Percentiles rank a stretch among this genome's conserved stretches.
phyloP scores from a whole-genome alignment of 1,139 yeast genomes.

The Saccharomycopsis crataegensis region DNA sequence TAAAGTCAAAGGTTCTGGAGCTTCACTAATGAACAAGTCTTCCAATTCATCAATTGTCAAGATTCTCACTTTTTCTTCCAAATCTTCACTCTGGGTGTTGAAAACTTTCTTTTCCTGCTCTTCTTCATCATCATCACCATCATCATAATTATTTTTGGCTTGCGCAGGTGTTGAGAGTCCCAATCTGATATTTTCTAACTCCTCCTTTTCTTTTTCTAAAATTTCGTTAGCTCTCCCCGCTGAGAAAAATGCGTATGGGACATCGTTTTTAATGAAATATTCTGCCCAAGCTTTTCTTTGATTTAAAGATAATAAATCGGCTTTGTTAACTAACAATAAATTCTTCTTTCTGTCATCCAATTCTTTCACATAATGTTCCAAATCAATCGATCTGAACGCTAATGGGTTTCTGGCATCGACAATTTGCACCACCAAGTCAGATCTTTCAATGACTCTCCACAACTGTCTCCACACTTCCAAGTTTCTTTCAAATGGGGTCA shows the following conservation, averaged over 20 bases:
- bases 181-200: constrained; percentile 25
- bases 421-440: constrained; percentile 91
- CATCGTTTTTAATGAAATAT: constrained; percentile 60
- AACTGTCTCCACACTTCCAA: constrained; percentile 97
- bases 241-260: constrained; percentile 85
- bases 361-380: constrained; percentile 77
- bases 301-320: constrained; percentile 71
- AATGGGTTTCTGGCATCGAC: constrained; percentile 97
- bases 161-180: constrained; percentile 21
- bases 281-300: constrained; percentile 87
- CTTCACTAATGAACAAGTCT: constrained; percentile 64
- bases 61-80: constrained; percentile 53
- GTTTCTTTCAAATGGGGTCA: constrained; percentile 97
- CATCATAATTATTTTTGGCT: constrained; percentile 21
- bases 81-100: constrained; percentile 22
- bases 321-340: constrained; percentile 82
- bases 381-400: constrained; percentile 80
- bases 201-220: constrained; percentile 43
- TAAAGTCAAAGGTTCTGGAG: constrained; percentile 58
- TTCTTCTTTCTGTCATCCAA: constrained; percentile 65
- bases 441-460: constrained; percentile 97
- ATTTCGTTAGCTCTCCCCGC: constrained; percentile 78
- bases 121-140: constrained; percentile 9
- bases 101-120: constrained; percentile 26
- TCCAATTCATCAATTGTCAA: constrained; percentile 82